Evolutionary conservation across 768 basidiomycete genomes (phyloP), one percentile per base, ranked within the genome.

Genomic region (Phaeolepiota aurea): DNA sequence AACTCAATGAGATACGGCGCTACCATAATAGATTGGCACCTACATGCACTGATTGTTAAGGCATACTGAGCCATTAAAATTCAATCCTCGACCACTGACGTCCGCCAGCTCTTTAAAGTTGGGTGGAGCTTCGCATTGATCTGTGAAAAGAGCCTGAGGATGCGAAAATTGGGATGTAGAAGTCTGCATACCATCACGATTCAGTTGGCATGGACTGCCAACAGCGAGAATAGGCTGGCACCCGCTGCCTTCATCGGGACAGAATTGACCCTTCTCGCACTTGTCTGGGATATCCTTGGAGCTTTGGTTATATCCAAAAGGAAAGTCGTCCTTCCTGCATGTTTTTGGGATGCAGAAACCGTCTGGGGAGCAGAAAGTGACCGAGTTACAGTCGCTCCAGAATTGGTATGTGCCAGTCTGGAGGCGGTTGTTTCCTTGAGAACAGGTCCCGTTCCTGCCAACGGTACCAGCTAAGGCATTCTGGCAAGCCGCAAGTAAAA

Each of bases 31-130:
- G 28, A 14, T 31, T 31, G 14, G 28, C 10, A 31, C 81, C 25
- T 55, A 90, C 88, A 82, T 78, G 84, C 90, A 92, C 3, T 71
- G 57, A 53, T 79, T 82, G 53, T 88, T 85, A 38, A 94, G 69
- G 56, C 91, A 93, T 14, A 91, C 69, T 2, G 86, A 77, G 20
- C 89, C 89, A 52, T 93, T 88, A 46, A 79, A 65, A 57, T 92
- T 84, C 30, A 77, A 73, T 25, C 84, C 81, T 15, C 75, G 72
- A 14, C 78, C 77, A 28, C 70, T 74, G 12, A 59, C 70, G 50
- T 92, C 87, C 10, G 69, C 65, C 16, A 86, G 68, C 5, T 82
- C 74, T 42, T 59, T 58, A 50, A 63, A 75, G 54, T 90, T 82
- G 3, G 77, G 71, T 4, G 88, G 86, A 0, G 66, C 66, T 51